These are phyloP conservation scores for Flaveria brownii DNA, from an alignment of 129 eudicot genomes.

Conservation along the genomic window DNA sequence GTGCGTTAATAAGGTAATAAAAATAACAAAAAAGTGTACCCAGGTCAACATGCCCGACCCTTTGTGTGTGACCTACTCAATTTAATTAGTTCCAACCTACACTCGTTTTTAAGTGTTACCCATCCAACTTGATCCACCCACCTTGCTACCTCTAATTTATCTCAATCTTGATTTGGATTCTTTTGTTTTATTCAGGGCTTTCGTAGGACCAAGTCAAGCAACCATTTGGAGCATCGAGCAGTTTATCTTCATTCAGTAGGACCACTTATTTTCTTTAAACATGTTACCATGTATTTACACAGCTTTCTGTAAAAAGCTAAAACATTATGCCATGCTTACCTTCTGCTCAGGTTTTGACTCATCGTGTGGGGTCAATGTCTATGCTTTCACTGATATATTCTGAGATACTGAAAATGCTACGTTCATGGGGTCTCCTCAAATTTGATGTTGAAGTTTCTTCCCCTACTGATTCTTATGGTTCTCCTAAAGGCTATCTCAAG, in stretches of 20 bases:
- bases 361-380: slow-evolving; percentile 77
- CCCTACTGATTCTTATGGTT: slow-evolving; percentile 58
- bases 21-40: neutral
- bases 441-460: slow-evolving; percentile 80
- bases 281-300: neutral
- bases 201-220: slow-evolving; percentile 54
- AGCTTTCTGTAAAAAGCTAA: neutral
- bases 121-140: neutral
- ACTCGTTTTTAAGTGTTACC: neutral
- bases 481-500: slow-evolving; percentile 80
- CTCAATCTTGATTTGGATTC: slow-evolving; percentile 11
- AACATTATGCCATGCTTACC: slow-evolving; percentile 11
- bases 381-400: slow-evolving; percentile 78
- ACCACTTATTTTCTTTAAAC: neutral
- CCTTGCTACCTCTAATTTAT: neutral
- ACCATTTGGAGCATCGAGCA: slow-evolving; percentile 59
- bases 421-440: slow-evolving; percentile 58
- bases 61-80: neutral
- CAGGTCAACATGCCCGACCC: neutral
- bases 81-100: neutral
- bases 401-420: slow-evolving; percentile 76
- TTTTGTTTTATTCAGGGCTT: slow-evolving; percentile 57
- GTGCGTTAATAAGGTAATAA: neutral
- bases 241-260: slow-evolving; percentile 88
- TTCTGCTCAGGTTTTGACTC: slow-evolving; percentile 69